Percentiles rank a stretch among this genome's conserved stretches.
phyloP scores from a whole-genome alignment of 2,329 filamentous ascomycete genomes.

The Metarhizium rileyi region DNA sequence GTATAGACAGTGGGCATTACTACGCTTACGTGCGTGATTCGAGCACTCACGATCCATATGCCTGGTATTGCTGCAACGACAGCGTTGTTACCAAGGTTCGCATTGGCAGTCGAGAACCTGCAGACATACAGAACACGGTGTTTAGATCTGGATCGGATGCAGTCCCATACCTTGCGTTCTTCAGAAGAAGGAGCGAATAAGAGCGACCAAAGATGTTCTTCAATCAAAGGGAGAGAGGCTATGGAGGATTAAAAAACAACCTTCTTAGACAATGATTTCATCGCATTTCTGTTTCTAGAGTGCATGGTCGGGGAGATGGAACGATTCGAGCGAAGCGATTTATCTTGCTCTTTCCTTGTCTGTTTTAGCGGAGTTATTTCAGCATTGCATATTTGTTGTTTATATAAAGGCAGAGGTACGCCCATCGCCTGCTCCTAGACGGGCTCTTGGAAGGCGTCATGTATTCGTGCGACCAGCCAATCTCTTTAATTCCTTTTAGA shows the following conservation, averaged over 20 bases:
- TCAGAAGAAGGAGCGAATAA: constrained; percentile 25
- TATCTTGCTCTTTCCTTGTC: neutral
- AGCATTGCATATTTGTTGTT: neutral
- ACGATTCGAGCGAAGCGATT: neutral
- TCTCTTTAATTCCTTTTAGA: neutral
- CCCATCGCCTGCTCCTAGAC: neutral
- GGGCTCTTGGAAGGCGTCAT: neutral
- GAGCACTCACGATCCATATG: constrained; percentile 30
- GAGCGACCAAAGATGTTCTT: neutral
- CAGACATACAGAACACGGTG: constrained; percentile 27
- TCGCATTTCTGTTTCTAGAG: neutral
- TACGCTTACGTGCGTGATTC: constrained; percentile 57
- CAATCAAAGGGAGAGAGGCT: no score
- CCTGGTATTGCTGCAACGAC: constrained; percentile 44
- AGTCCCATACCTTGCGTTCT: constrained; percentile 40
- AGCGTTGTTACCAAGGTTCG: constrained; percentile 28
- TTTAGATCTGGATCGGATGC: constrained; percentile 27
- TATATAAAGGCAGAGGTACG: neutral
- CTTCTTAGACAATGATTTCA: neutral
- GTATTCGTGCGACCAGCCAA: neutral
- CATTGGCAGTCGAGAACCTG: constrained; percentile 25
- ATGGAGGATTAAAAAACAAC: no score
- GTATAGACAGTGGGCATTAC: constrained; percentile 69
- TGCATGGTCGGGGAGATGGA: neutral
- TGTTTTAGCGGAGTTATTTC: neutral